Base-by-base conservation (phyloP, 495 filamentous ascomycete genomes). In the Penicillium silybi region DNA sequence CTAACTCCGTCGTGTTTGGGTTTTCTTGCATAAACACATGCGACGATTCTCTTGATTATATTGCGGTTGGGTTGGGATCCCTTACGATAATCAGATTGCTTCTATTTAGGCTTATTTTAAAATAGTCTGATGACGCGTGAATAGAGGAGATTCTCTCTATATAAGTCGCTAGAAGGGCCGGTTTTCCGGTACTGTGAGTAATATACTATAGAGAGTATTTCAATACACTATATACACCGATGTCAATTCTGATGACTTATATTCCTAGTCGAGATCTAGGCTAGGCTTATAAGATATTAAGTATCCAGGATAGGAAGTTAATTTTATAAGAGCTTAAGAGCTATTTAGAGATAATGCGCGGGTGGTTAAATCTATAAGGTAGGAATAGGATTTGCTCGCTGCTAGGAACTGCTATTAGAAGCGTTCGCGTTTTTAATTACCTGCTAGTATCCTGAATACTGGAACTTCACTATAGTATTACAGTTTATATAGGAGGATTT, bases 401-500 rank as follows among this genome's bases (percentile, higher is more conserved):
- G 13, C 8, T 46, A 27, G 58, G 51, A 15, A 58, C 52, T 23
- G 1, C 45, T 15, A 32, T 62, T 40, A 32, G 58, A 34, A 62
- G 50, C 41, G 39, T 58, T n/a, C 57, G 54, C 37, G 25, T 66
- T 15, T 56, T 56, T 39, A 53, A 47, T 17, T 53, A 64, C 22
- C 26, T 47, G 76, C 19, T 81, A 71, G 70, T 78, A 75, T 62
- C 73, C 76, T 35, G 62, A 71, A 44, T 80, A 82, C 58, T 79
- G 73, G 78, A 78, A 80, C 41, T 79, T 64, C 16, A 67, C 58
- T 8, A 64, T 56, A 13, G 62, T 58, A 16, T 44, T 62, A 29
- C 52, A 52, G 35, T 55, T 58, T 22, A 41, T 53, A 7, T 34
- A 0, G 27, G 58, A 62, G 26, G 27, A 48, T 17, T 57, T 60